A percentile compares a stretch with the other conserved stretches of the same genome.
These are phyloP conservation scores for Penicillium soppii DNA, from an alignment of 495 filamentous ascomycete genomes.

Conservation along the genomic window DNA sequence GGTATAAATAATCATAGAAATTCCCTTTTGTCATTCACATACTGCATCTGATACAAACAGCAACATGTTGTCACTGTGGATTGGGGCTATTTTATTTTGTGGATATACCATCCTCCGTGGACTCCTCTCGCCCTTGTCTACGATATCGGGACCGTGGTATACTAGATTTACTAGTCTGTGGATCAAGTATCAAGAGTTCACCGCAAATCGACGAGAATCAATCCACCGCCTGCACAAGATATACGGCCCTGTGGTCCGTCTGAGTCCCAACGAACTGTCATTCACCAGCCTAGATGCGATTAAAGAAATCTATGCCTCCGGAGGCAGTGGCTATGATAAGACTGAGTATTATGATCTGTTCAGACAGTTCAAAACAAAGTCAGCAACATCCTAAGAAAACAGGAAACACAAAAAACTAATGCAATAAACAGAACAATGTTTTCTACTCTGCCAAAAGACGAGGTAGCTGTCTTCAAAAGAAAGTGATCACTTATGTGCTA, in stretches of 20 bases:
- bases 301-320: conserved; percentile 65
- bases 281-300: conserved; percentile 57
- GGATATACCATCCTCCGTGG: conserved; percentile 8
- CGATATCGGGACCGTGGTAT: conserved; percentile 53
- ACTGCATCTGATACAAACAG: neutral
- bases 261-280: conserved; percentile 60
- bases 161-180: conserved; percentile 52
- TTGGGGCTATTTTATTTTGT: conserved; percentile 9
- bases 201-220: conserved; percentile 49
- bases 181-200: conserved; percentile 59
- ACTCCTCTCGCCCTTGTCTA: conserved; percentile 11
- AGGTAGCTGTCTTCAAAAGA: conserved; percentile 27
- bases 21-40: neutral
- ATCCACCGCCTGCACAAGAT: conserved; percentile 54
- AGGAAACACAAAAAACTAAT: conserved; percentile 3
- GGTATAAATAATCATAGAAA: neutral
- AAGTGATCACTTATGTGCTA: neutral
- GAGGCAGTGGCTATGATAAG: conserved; percentile 67
- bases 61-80: conserved; percentile 27
- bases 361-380: conserved; percentile 54
- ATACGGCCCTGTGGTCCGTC: conserved; percentile 57
- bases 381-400: conserved; percentile 12
- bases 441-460: conserved; percentile 55
- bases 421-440: conserved; percentile 53
- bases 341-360: conserved; percentile 67